Base-by-base conservation (phyloP, 352 stramenopile genomes). In the Discostella stelligera region DNA sequence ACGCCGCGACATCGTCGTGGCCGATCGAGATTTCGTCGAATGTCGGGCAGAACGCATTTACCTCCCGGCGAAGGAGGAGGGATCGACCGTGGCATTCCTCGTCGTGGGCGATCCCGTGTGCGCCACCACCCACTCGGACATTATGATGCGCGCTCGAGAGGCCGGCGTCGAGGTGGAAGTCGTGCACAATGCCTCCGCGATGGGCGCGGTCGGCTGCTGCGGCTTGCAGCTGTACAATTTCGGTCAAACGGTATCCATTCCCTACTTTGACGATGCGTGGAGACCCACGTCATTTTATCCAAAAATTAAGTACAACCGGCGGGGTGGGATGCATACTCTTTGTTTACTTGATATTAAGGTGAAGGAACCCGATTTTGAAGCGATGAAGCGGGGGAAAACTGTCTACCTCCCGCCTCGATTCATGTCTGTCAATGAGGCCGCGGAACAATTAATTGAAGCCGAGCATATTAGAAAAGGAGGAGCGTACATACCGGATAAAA, bases 281-380 rank as follows among this genome's bases (percentile, higher is more conserved):
- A 95, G 94, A 46, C 97, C 97, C 18, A 96, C 96, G 64, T 98
- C 93, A 71, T 99, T 98, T 80, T 98, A 98, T 89, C 94, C 98
- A 59, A 98, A 98, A 88, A 98, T 99, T 68, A 83, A 93, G 83
- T 97, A 97, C 89, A 99, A 99, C 89, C 88, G 88, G 37, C 84
- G 93, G 46, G 95, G 94, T 46, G 96, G 95, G 44, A 98, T 99
- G 91, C 97, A 99, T 89, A 99, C 97, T 53, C 91, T 99, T 6
- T 99, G 96, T 84, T 82, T 99, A 30, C 87, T 99, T 13, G 96
- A 99, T 83, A 99, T 99, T 83, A 99, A 99, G 89, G 95, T 99
- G 16, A 99, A 99, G 84, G 97, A 99, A 85, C 97, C 97, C 48
- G 96, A 99, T 88, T 98, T 98, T 80, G 94, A 98, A 25, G 95